phyloP scores from a whole-genome alignment of 2,329 filamentous ascomycete genomes.

The Knoxdaviesia proteae region DNA sequence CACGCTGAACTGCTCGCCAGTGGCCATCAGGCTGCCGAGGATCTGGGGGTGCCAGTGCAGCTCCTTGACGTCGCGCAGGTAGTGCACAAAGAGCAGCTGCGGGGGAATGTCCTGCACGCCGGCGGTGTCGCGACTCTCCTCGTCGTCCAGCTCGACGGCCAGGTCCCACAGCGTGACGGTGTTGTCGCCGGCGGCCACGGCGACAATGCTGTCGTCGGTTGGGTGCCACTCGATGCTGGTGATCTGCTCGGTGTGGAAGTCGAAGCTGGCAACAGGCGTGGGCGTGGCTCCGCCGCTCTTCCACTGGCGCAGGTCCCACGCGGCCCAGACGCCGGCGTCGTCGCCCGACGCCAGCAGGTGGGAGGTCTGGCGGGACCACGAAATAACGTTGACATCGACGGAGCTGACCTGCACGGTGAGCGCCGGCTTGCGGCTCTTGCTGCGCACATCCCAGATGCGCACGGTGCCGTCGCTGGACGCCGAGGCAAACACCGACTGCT shows the following conservation, averaged over 20 bases:
- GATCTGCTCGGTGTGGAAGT: conserved; percentile 91
- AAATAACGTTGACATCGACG: conserved; percentile 88
- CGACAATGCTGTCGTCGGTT: conserved; percentile 86
- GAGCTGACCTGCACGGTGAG: conserved; percentile 68
- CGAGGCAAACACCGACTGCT: conserved; percentile 84
- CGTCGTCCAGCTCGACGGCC: conserved; percentile 88
- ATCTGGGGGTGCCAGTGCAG: conserved; percentile 96
- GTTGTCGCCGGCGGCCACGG: conserved; percentile 79
- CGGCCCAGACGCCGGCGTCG: conserved; percentile 83
- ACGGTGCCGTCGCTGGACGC: conserved; percentile 87
- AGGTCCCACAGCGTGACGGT: conserved; percentile 94
- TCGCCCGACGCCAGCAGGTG: conserved; percentile 83
- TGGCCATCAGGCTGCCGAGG: conserved; percentile 71
- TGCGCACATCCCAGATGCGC: conserved; percentile 86
- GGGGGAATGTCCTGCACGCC: conserved; percentile 80
- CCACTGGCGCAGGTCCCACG: conserved; percentile 95
- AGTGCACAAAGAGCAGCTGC: conserved; percentile 90
- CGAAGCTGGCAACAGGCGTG: conserved; percentile 76
- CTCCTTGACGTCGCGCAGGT: conserved; percentile 87
- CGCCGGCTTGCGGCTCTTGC: conserved; percentile 73
- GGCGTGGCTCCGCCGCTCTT: conserved; percentile 43
- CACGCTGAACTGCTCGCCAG: conserved; percentile 72
- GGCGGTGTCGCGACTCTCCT: conserved; percentile 79
- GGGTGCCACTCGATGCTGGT: conserved; percentile 96
- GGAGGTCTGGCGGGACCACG: conserved; percentile 74